A percentile compares a stretch with the other conserved stretches of the same genome.
These are phyloP conservation scores for Mycena indigotica DNA, from an alignment of 768 basidiomycete genomes.

Conservation along the genomic window DNA sequence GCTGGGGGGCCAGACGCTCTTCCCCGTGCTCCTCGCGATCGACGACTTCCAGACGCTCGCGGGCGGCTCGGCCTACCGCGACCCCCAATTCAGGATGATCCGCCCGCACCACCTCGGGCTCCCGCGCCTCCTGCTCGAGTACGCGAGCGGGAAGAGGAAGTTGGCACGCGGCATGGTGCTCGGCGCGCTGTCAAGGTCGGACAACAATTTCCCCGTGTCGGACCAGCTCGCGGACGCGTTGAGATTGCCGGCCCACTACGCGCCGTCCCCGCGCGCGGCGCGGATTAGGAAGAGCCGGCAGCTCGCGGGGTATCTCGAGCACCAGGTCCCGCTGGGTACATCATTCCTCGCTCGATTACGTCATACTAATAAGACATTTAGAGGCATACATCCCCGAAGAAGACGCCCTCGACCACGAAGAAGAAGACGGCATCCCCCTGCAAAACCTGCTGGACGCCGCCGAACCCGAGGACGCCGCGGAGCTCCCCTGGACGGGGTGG, in stretches of 20 bases:
- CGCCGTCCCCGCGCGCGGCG: conserved; percentile 1
- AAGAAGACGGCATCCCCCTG: too few relatives aligned
- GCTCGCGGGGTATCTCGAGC: conserved; percentile 16
- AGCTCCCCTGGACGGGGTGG: conserved; percentile 40
- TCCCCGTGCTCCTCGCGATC: conserved; percentile 79
- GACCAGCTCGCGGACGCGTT: conserved; percentile 70
- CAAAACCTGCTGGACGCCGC: background rate
- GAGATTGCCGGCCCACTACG: conserved; percentile 38
- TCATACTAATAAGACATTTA: too few relatives aligned
- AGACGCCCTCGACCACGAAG: background rate
- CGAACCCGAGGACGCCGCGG: background rate
- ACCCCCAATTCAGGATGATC: conserved; percentile 69
- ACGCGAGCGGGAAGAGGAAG: conserved; percentile 63
- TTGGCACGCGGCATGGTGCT: conserved; percentile 73
- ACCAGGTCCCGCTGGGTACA: background rate
- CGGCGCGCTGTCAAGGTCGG: conserved; percentile 65
- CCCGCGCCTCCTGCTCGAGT: conserved; percentile 78
- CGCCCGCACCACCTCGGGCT: conserved; percentile 78
- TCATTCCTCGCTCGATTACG: too few relatives aligned
- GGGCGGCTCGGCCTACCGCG: conserved; percentile 63
- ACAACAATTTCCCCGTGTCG: conserved; percentile 59
- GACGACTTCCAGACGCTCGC: conserved; percentile 90
- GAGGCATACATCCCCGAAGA: background rate
- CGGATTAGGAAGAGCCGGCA: conserved; percentile 1
- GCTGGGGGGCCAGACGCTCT: conserved; percentile 68